Conservation (phyloP, 2,329 filamentous ascomycete species). For the Pleurostoma richardsiae region DNA sequence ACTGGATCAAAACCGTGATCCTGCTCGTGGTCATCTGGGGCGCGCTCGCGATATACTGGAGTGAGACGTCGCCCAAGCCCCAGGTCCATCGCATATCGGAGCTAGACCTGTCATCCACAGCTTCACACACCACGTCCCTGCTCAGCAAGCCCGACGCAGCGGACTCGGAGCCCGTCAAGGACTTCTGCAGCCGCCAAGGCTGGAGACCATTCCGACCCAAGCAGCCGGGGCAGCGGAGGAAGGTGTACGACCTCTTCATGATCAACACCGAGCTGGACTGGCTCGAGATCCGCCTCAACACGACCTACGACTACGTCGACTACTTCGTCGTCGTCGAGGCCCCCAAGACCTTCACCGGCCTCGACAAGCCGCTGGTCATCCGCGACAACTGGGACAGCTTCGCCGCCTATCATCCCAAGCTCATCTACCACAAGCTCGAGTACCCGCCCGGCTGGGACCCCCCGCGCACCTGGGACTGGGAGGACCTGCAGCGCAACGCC, state of each 20-base stretch:
- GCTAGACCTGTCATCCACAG: no score
- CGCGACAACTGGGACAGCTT: conserved; percentile 48
- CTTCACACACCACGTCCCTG: no score
- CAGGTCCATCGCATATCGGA: no score
- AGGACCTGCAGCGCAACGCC: conserved; percentile 49
- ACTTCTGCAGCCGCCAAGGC: conserved; percentile 29
- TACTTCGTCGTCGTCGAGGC: conserved; percentile 62
- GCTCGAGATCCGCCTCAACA: conserved; percentile 58
- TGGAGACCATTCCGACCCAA: conserved; percentile 26
- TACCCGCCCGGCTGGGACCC: conserved; percentile 35
- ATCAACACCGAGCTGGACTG: conserved; percentile 61
- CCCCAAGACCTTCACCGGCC: conserved; percentile 51
- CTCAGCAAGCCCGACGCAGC: background rate
- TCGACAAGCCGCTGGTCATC: conserved; percentile 48
- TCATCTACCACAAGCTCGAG: conserved; percentile 52
- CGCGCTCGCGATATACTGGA: background rate
- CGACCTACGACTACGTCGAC: conserved; percentile 53
- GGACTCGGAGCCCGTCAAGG: conserved; percentile 2
- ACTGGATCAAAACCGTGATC: background rate
- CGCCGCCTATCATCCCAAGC: conserved; percentile 46
- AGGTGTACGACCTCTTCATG: conserved; percentile 58
- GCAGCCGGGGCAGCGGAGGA: conserved; percentile 26
- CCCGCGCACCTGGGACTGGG: conserved; percentile 39
- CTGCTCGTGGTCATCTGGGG: background rate
- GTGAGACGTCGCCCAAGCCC: background rate